Evolutionary conservation across 23 red algal species (phyloP).

Genomic region (Agarophyton chilense): DNA sequence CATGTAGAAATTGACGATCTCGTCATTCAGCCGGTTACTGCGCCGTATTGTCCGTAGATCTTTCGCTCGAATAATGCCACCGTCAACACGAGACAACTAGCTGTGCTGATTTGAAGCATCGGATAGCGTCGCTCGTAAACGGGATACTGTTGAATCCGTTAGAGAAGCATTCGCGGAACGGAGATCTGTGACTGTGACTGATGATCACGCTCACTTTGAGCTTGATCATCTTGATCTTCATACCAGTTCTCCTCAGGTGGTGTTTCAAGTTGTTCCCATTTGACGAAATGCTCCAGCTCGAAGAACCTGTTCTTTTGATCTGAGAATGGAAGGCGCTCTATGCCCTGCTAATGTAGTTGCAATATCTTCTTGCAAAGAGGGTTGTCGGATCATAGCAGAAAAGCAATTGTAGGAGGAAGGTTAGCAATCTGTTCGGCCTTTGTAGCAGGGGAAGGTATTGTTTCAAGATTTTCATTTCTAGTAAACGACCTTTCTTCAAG

Average conservation of each 20-base stretch:
- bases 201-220: neutral
- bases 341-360: neutral
- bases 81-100: constrained; percentile 45
- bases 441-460: neutral
- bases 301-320: neutral
- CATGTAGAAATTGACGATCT: constrained; percentile 92
- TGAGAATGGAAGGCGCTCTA: neutral
- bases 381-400: neutral
- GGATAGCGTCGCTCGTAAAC: constrained; percentile 14
- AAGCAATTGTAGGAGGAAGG: neutral
- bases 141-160: constrained; percentile 17
- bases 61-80: constrained; percentile 44
- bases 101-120: neutral
- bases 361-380: constrained; percentile 1
- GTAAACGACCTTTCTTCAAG: neutral
- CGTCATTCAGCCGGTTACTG: constrained; percentile 90
- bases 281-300: neutral
- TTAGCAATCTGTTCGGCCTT: neutral
- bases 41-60: constrained; percentile 76
- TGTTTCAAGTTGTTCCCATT: neutral
- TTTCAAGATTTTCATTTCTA: neutral
- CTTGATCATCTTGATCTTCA: constrained; percentile 1
- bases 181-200: constrained; percentile 39
- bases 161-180: constrained; percentile 52
- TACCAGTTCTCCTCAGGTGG: neutral